These are phyloP conservation scores for Zea luxurians DNA, from an alignment of 176 grass and related monocot genomes.

Conservation along the genomic window DNA sequence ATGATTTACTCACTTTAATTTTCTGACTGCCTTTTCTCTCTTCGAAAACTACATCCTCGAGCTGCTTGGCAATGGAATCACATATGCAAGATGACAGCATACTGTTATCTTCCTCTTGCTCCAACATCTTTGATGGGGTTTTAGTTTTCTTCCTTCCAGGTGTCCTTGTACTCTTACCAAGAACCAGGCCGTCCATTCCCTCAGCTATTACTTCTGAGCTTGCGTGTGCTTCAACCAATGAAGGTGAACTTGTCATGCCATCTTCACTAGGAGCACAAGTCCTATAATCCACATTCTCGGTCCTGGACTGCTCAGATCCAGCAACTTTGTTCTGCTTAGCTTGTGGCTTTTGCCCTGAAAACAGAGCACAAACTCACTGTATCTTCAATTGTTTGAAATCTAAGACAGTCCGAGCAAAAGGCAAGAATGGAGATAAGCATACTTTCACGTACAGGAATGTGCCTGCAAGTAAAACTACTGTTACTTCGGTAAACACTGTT, in stretches of 20 bases:
- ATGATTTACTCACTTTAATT: constrained; percentile 49
- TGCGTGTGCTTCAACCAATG: constrained; percentile 36
- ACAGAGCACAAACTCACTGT: constrained; percentile 64
- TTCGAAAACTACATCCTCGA: constrained; percentile 54
- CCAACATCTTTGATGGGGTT: constrained; percentile 37
- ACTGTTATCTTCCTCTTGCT: constrained; percentile 35
- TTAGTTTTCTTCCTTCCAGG: constrained; percentile 39
- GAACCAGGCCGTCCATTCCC: constrained; percentile 43
- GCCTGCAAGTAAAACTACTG: constrained; percentile 57
- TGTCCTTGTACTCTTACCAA: constrained; percentile 33
- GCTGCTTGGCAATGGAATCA: constrained; percentile 69
- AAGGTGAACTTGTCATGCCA: constrained; percentile 29
- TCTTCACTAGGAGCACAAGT: constrained; percentile 37
- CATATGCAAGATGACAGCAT: constrained; percentile 59
- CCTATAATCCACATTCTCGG: constrained; percentile 28
- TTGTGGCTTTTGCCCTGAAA: constrained; percentile 56
- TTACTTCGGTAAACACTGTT: constrained; percentile 48
- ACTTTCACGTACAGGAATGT: constrained; percentile 49
- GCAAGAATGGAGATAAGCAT: constrained; percentile 41
- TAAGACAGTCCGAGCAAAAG: constrained; percentile 51
- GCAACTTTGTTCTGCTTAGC: constrained; percentile 35
- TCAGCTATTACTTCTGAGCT: constrained; percentile 62
- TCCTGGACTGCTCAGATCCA: constrained; percentile 4
- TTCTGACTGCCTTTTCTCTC: constrained; percentile 49
- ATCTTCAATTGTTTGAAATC: constrained; percentile 52